Evolutionary conservation across 2,329 filamentous ascomycete genomes (phyloP).

Genomic region (Ascochyta pisi): DNA sequence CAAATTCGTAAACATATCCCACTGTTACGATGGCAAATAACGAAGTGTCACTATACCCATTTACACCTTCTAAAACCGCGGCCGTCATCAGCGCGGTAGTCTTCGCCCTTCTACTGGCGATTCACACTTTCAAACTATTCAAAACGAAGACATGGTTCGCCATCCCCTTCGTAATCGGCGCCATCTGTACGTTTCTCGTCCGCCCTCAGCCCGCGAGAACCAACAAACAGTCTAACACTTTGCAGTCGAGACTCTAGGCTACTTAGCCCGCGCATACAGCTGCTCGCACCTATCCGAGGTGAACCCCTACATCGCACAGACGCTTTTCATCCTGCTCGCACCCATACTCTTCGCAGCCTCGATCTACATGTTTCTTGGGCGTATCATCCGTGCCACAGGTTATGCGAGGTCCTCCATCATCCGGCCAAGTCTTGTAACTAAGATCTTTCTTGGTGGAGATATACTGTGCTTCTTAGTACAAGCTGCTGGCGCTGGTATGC

Average conservation of each 20-base stretch:
- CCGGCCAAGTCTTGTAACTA: conserved; percentile 54
- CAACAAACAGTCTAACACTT: neutral
- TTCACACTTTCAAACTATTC: conserved; percentile 52
- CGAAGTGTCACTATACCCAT: conserved; percentile 19
- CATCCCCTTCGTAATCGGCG: conserved; percentile 53
- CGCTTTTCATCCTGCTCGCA: conserved; percentile 48
- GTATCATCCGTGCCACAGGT: conserved; percentile 46
- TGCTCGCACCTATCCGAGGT: neutral
- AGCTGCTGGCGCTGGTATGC: conserved; percentile 45
- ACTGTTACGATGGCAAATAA: no score
- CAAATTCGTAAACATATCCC: no score
- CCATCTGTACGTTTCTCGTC: conserved; percentile 1
- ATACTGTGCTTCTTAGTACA: conserved; percentile 60
- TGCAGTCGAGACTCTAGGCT: conserved; percentile 1
- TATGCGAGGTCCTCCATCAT: conserved; percentile 47
- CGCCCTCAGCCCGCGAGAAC: no score
- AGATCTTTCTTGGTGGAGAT: conserved; percentile 61
- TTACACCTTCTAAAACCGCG: conserved; percentile 53
- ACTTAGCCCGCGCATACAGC: neutral
- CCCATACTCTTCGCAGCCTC: conserved; percentile 53
- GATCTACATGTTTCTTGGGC: conserved; percentile 52
- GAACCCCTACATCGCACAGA: conserved; percentile 47
- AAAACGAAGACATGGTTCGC: conserved; percentile 58
- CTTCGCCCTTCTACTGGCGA: conserved; percentile 50
- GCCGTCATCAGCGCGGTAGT: conserved; percentile 56